Evolutionary conservation across 2,329 filamentous ascomycete genomes (phyloP), one percentile per base, ranked within the genome.

Genomic region (Penicillium corylophilum): DNA sequence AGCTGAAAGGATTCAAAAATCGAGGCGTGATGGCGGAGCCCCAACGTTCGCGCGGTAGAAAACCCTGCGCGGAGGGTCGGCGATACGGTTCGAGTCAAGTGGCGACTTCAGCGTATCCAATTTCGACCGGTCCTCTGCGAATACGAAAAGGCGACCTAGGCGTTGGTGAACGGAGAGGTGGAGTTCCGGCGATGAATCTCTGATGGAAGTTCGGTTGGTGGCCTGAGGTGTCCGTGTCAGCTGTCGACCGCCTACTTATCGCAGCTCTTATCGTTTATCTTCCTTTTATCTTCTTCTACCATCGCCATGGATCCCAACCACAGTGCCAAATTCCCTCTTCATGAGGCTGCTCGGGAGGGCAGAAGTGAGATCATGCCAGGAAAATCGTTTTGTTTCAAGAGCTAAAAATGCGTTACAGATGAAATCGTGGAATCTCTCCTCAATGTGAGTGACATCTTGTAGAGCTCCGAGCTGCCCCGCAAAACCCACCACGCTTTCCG

Each of bases 281-380:
- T 52, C 46, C 47, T 35, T 43, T 50, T 9, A 18, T 9, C 8
- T 36, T 20, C 18, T n/a, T 13, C 42, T 46, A 22, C 44, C 53
- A 51, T 44, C 59, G 51, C 71, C 35, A 77, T 76, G 73, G 65
- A 73, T 52, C 55, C 69, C 10, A 70, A 73, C 48, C 71, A 76
- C 43, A 71, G 76, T 52, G 77, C 84, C 46, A 90, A 87, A 64
- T 96, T 86, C 63, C 88, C 90, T 24, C 86, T 96, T 39, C 93
- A 97, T 68, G 89, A 89, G 60, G 93, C 93, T 38, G 87, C 88
- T 55, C 83, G 92, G 50, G 90, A 95, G 71, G 91, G 92, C 38
- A 88, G 84, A 77, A 81, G 92, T 95, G 80, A 68, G 80, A 57
- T 18, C 44, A 7, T 28, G 24, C 6, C 35, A 48, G 3, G 8